Evolutionary conservation across 2,329 filamentous ascomycete species (phyloP), one percentile per base, ranked within the genome.

Genomic region (Alternaria rosae): DNA sequence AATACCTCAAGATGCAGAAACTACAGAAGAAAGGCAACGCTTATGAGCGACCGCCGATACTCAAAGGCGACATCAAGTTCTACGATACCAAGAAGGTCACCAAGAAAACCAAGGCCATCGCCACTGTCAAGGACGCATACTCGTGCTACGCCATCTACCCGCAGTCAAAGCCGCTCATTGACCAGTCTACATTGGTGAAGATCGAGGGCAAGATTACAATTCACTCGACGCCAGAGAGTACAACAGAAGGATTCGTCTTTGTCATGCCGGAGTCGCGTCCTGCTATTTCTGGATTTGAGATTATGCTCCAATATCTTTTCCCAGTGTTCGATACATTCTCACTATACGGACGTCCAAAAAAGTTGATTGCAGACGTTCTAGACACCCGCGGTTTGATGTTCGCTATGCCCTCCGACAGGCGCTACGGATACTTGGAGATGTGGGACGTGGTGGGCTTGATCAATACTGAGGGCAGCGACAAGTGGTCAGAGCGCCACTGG

Each of bases 81-180:
- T 99, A 97, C 80, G 94, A 97, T 68, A 90, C 90, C 6, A 88
- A 87, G 70, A 97, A 94, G 79, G 93, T 96, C 80, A 94, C 91
- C 68, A 98, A 97, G 82, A 98, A 97, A 83, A 88, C 89, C 9
- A 86, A 86, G 57, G 95, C 95, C 0, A 96, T 99, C 70, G 95
- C 95, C 2, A 94, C 94, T 5, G 92, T 99, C 66, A 92, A 88
- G 17, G 91, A 97, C 65, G 93, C 93, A 1, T 98, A 92, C 80
- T 92, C 94, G 1, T 94, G 93, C 15, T 98, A 97, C 76, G 93
- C 94, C 53, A 92, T 99, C 57, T 99, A 99, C 76, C 95, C 95
- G 1, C 94, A 98, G 77, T 91, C 93, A 15, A 97, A 97, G 80
- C 91, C 92, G 0, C 83, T 99, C 41, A 96, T 99, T 60, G 94